Conservation (phyloP, 2,329 filamentous ascomycete genomes). For the Biscogniauxia mediterranea region DNA sequence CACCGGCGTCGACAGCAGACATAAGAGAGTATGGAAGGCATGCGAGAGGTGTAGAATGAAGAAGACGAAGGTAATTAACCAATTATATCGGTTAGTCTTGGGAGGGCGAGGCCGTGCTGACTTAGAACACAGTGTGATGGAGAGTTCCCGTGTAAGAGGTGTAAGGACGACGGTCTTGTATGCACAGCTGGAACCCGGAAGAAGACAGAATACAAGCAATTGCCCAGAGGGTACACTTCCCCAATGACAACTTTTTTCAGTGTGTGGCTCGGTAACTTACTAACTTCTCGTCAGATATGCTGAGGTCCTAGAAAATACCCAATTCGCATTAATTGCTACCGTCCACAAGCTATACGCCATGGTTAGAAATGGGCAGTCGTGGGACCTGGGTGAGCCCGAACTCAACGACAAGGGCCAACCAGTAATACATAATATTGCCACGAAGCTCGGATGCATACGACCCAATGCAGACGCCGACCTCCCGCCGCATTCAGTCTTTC, state of each 20-base stretch:
- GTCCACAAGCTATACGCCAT: conserved; percentile 66
- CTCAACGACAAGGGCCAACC: conserved; percentile 62
- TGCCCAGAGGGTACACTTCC: conserved; percentile 55
- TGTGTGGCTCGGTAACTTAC: neutral
- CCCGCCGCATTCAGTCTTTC: conserved; percentile 57
- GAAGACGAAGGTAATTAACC: conserved; percentile 59
- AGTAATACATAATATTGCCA: conserved; percentile 64
- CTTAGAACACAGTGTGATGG: conserved; percentile 54
- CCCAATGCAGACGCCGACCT: conserved; percentile 60
- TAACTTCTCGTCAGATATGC: conserved; percentile 48
- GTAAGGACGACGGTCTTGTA: conserved; percentile 63
- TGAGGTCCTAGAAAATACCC: conserved; percentile 64
- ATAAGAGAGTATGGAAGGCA: conserved; percentile 66
- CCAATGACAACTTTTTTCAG: neutral
- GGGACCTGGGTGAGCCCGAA: conserved; percentile 63
- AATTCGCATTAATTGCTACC: conserved; percentile 62
- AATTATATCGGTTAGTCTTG: neutral
- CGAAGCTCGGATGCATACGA: conserved; percentile 62
- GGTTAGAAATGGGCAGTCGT: conserved; percentile 56
- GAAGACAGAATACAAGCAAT: conserved; percentile 68
- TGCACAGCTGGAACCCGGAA: conserved; percentile 63
- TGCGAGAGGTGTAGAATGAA: conserved; percentile 67
- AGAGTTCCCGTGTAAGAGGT: conserved; percentile 65
- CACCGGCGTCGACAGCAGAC: conserved; percentile 48
- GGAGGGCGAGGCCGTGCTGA: conserved; percentile 6